Evolutionary conservation across 306 rosid genomes (phyloP).

Genomic region (Spatholobus suberectus): DNA sequence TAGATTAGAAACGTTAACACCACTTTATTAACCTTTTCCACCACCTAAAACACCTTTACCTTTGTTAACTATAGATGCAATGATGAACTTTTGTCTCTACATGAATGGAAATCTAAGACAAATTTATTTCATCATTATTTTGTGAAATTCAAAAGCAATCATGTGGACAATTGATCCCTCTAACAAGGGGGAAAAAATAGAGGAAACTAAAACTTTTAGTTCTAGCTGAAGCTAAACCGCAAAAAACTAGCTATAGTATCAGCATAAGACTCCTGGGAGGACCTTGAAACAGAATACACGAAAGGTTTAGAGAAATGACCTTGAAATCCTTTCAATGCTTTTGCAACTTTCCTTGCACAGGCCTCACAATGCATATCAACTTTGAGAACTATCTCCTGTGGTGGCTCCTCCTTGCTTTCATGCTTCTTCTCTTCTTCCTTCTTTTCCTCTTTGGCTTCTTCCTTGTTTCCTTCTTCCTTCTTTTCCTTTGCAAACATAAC

Average conservation of each 20-base stretch:
- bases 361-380: constrained; percentile 96
- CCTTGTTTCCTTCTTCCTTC: constrained; percentile 39
- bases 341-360: constrained; percentile 80
- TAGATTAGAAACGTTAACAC: not conserved
- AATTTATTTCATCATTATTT: not conserved
- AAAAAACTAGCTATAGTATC: too few species aligned
- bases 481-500: constrained; percentile 39
- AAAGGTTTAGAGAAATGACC: constrained; percentile 49
- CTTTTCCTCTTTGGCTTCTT: constrained; percentile 48
- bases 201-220: not conserved
- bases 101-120: constrained; percentile 2
- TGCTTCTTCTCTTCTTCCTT: constrained; percentile 36
- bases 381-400: constrained; percentile 72
- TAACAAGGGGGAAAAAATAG: not conserved
- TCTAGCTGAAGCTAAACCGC: not conserved
- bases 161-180: not conserved
- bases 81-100: constrained; percentile 25
- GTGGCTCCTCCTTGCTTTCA: constrained; percentile 36
- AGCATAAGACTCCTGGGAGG: too few species aligned
- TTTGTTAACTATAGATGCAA: not conserved
- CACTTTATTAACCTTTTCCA: not conserved
- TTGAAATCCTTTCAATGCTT: constrained; percentile 81
- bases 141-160: constrained; percentile 14
- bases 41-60: not conserved
- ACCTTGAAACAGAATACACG: too few species aligned